A percentile compares a stretch with the other conserved stretches of the same genome.
These are phyloP conservation scores for Candida chauliodis DNA, from an alignment of 805 yeast genomes.

Conservation along the genomic window DNA sequence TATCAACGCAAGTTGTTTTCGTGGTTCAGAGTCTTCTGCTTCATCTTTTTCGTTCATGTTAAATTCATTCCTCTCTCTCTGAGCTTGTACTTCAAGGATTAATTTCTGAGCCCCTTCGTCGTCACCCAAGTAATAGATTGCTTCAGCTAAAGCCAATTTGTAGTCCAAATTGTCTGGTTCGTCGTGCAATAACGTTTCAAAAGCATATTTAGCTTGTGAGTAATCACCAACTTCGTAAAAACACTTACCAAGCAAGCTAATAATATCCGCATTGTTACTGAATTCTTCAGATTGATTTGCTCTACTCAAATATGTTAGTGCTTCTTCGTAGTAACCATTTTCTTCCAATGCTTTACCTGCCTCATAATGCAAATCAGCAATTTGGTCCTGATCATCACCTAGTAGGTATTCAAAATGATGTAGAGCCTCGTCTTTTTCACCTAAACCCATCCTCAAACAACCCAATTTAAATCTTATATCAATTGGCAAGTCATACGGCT, in stretches of 20 bases:
- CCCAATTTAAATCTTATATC: constrained; percentile 87
- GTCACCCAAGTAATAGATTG: constrained; percentile 64
- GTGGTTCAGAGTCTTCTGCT: constrained; percentile 5
- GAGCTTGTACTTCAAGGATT: constrained; percentile 47
- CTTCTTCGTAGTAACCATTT: constrained; percentile 69
- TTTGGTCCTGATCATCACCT: constrained; percentile 54
- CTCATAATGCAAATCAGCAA: constrained; percentile 68
- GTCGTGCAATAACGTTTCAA: constrained; percentile 47
- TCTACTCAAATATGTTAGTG: constrained; percentile 60
- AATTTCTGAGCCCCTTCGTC: constrained; percentile 52
- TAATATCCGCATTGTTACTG: constrained; percentile 45
- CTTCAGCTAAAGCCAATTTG: constrained; percentile 77
- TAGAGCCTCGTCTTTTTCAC: constrained; percentile 66
- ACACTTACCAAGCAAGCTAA: constrained; percentile 70
- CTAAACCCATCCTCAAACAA: constrained; percentile 61
- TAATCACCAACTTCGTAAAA: constrained; percentile 69
- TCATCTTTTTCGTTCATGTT: constrained; percentile 1
- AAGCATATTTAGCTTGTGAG: constrained; percentile 59
- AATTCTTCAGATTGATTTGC: constrained; percentile 54
- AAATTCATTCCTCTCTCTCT: background rate
- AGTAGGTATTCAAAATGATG: constrained; percentile 62
- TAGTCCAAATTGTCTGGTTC: constrained; percentile 69
- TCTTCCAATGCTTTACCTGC: constrained; percentile 75
- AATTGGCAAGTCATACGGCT: constrained; percentile 58
- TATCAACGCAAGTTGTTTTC: constrained; percentile 16